phyloP scores from a whole-genome alignment of 306 rosid genomes.

The Glycine tomentella region DNA sequence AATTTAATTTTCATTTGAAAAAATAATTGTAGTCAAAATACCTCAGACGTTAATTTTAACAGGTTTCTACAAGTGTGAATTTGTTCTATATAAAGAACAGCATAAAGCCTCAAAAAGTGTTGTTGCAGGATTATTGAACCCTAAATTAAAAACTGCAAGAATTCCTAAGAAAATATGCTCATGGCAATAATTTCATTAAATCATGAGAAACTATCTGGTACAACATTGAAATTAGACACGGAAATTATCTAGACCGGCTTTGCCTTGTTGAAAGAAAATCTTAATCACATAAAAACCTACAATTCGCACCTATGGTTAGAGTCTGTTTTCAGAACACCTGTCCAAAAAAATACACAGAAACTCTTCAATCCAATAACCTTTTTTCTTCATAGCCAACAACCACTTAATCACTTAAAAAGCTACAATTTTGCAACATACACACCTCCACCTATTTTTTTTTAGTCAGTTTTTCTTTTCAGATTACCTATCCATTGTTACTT shows the following conservation, averaged over 20 bases:
- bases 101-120: slow-evolving; percentile 4
- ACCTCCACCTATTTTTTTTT: not conserved
- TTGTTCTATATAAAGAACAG: not conserved
- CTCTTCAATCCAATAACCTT: not conserved
- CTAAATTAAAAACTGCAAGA: slow-evolving; percentile 5
- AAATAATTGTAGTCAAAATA: slow-evolving; percentile 4
- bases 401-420: slow-evolving; percentile 10
- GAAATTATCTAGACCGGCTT: slow-evolving; percentile 12
- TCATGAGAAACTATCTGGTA: not conserved
- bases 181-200: slow-evolving; percentile 14
- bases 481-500: not conserved
- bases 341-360: not conserved
- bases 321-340: not conserved
- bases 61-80: not conserved
- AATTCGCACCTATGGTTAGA: not conserved
- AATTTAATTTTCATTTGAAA: not conserved
- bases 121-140: slow-evolving; percentile 11
- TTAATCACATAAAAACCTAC: slow-evolving; percentile 17
- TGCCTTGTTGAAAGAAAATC: slow-evolving; percentile 8
- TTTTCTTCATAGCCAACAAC: not conserved
- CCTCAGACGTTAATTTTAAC: not conserved
- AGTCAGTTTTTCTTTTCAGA: not conserved
- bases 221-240: not conserved
- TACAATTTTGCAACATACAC: not conserved
- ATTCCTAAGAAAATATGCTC: not conserved